Evolutionary conservation across 768 basidiomycete genomes (phyloP), one percentile per base, ranked within the genome.

Genomic region (Hericium erinaceus): DNA sequence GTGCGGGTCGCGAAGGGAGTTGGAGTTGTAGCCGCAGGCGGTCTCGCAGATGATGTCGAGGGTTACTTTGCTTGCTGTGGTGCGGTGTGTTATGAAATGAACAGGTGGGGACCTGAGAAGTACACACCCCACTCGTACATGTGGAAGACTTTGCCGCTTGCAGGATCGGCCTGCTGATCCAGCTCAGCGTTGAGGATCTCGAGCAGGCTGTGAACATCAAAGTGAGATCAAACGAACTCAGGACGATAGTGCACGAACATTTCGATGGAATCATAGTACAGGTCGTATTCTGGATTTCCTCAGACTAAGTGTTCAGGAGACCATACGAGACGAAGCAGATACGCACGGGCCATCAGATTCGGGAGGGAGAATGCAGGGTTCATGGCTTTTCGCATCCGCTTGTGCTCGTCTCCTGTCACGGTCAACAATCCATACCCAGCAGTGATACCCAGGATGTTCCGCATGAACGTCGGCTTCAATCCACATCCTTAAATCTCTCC

Each of bases 11-110:
- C 48, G 56, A 2, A 63, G 52, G 20, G 59, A 57, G 51, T 63
- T 59, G 24, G 61, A 37, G 48, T 56, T 52, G 57, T 63, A 63
- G 6, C 60, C 62, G 22, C 61, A 63, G 11, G 62, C 62, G 9
- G 62, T 54, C 7, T 48, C 54, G 54, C 62, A 63, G 37, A 66
- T 66, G 52, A 66, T 61, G 55, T 66, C 65, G 16, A 66, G 58
- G 12, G 64, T 66, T 16, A 58, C 57, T 39, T 57, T 61, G 11
- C 58, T 58, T 44, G 61, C 59, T 60, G 11, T 46, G 20, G 28
- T 33, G 8, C 28, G 28, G 28, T 33, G 28, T 8, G 28, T 33
- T 33, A 33, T 22, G 28, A 33, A 8, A 8, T 8, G 28, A 33
- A 33, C 28, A 33, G 28, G 22, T 22, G 22, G 22, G 22, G 22